Base-by-base conservation (phyloP, 257 asterid species). In the Salvia miltiorrhiza region DNA sequence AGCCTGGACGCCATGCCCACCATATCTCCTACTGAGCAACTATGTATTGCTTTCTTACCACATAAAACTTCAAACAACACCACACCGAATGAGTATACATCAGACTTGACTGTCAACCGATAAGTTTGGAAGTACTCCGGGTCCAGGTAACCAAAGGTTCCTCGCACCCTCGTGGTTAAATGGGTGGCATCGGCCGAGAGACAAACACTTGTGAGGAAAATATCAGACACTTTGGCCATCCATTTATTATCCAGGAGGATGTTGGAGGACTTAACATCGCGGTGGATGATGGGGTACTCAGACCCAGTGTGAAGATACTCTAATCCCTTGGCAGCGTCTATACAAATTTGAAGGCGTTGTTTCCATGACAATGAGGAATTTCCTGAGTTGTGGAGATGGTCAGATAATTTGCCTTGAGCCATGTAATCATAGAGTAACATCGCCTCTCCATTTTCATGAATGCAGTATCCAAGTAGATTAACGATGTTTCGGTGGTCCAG, bases 151-250 rank as follows among this genome's bases (percentile, higher is more conserved):
- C 89, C 92, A 2, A 82, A 44, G 35, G 85, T 87, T 3, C 95
- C 92, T 56, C 77, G 80, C 12, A 82, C 90, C 5, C 26, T 69
- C 0, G 90, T 86, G 83, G 81, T 82, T 35, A 30, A 30, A 30
- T 30, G 33, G 33, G 33, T 30, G 33, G 3, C 33, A 2, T 30
- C 33, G 5, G 33, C 52, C 14, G 9, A 45, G 5, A 9, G 52
- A 8, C 8, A 4, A 14, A 9, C 8, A 14, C 5, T 4, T 45
- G 52, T 14, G 2, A 0, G 0, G 52, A 9, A n/a, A 45, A 45
- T 14, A n/a, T n/a, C 5, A 11, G 52, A 45, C 20, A 45, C 9
- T 13, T 5, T 45, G 52, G 52, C 52, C 8, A 45, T 45, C 52
- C 52, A 45, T 45, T n/a, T 45, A 1, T 45, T 5, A 45, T 45